Base-by-base conservation (phyloP, 164 flowering plant species). In the Macadamia tetraphylla region DNA sequence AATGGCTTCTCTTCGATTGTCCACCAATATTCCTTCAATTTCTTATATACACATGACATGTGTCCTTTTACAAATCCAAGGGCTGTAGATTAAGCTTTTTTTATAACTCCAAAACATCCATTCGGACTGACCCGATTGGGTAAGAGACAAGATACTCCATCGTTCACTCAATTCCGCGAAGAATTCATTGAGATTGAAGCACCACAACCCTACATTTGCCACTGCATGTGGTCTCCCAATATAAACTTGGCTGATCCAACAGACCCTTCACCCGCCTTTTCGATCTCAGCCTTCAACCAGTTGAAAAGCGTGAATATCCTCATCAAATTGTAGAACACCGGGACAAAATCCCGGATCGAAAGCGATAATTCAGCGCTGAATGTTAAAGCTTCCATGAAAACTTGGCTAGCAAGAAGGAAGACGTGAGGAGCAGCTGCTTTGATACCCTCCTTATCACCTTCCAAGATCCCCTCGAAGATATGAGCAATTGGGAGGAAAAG, bases 381-480 rank as follows among this genome's bases (percentile, higher is more conserved):
- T 4, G 92, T 68, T 12, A 82, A 13, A 1, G 83, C 88, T 62
- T 85, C 88, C 90, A 91, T 85, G 76, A 87, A 86, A 7, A 88
- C 79, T 42, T 88, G 97, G 62, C 88, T 74, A 0, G 95, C 76
- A 0, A 91, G 73, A 0, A 94, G 83, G 64, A 88, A 88, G 0
- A 89, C 76, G 59, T 89, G 96, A 0, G 96, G 94, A 0, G 85
- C 81, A 0, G 96, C 91, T 0, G 91, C 90, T 48, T 72, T 75
- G 63, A 87, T 81, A 0, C 88, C 92, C 30, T 80, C 76, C 60
- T 81, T 76, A 18, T 90, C 90, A 0, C 90, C 92, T 62, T 80
- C 84, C 12, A 76, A 55, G 17, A 92, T 60, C 3, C 91, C 94
- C n/a, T 84, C 79, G n/a, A 87, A 78, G 42, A 92, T 87, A 69